Evolutionary conservation across 2,329 filamentous ascomycete species (phyloP).

Genomic region (Plectosphaerella cucumerina): DNA sequence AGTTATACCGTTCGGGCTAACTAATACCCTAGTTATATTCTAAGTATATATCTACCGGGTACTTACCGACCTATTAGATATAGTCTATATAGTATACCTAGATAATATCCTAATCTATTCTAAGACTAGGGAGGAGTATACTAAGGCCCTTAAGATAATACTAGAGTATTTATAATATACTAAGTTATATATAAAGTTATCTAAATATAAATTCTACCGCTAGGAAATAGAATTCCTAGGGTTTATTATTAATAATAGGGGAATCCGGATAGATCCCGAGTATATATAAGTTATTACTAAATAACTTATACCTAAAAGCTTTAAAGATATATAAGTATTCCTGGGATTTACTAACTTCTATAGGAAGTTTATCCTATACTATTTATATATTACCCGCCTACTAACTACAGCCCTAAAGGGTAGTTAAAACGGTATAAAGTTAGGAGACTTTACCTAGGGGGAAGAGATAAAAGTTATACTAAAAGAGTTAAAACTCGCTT

Average conservation of each 20-base stretch:
- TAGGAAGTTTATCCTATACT: slow-evolving; percentile 9
- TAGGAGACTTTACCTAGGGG: not conserved
- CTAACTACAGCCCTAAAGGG: not conserved
- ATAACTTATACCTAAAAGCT: not conserved
- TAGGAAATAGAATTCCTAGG: slow-evolving; percentile 1
- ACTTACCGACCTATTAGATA: not conserved
- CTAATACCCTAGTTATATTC: not conserved
- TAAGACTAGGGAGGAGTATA: not conserved
- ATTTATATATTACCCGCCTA: not conserved
- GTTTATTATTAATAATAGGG: slow-evolving; percentile 5
- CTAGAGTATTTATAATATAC: too few species aligned
- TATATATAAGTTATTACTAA: not conserved
- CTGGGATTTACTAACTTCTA: slow-evolving; percentile 11
- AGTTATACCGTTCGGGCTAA: not conserved
- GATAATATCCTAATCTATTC: not conserved
- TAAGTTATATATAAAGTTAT: not conserved
- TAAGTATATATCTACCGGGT: not conserved
- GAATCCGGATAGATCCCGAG: not conserved
- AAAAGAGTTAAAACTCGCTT: too few species aligned
- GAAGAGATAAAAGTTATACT: not conserved
- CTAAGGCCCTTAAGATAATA: not conserved
- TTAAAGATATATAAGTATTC: slow-evolving; percentile 2
- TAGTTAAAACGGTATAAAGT: not conserved
- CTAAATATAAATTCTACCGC: not conserved
- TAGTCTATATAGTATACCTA: not conserved